Conservation (phyloP, 768 basidiomycete species). For the Trametes cinnabarina region DNA sequence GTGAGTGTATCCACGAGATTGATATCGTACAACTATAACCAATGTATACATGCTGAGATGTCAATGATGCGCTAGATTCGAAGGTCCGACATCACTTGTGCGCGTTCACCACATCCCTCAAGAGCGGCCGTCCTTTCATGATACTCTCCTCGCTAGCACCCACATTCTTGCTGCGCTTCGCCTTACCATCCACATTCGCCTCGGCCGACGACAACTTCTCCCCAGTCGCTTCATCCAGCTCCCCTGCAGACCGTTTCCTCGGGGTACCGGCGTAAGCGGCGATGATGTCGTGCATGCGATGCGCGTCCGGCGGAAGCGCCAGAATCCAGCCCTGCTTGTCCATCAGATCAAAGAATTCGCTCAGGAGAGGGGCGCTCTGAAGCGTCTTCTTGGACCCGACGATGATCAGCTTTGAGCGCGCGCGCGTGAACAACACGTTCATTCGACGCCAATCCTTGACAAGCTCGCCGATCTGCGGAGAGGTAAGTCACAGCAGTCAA, state of each 20-base stretch:
- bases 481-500: neutral
- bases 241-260: conserved; percentile 32
- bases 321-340: conserved; percentile 71
- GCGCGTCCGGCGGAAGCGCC: conserved; percentile 51
- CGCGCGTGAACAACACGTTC: conserved; percentile 96
- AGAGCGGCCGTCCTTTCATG: conserved; percentile 54
- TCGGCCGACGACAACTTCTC: neutral
- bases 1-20: no score
- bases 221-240: conserved; percentile 11
- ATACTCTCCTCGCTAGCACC: conserved; percentile 35
- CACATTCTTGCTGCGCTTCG: conserved; percentile 38
- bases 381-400: conserved; percentile 86
- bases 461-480: conserved; percentile 77
- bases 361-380: conserved; percentile 54
- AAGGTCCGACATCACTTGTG: conserved; percentile 3
- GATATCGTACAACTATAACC: no score
- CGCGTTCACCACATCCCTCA: conserved; percentile 59
- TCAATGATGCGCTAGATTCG: neutral
- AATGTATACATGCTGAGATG: neutral
- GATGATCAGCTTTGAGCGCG: conserved; percentile 85
- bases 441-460: conserved; percentile 94
- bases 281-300: conserved; percentile 45
- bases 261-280: conserved; percentile 4
- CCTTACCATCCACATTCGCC: conserved; percentile 18
- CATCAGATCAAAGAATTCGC: conserved; percentile 78